Base-by-base conservation (phyloP, 2,329 filamentous ascomycete species). In the Coniochaeta prunicola region DNA sequence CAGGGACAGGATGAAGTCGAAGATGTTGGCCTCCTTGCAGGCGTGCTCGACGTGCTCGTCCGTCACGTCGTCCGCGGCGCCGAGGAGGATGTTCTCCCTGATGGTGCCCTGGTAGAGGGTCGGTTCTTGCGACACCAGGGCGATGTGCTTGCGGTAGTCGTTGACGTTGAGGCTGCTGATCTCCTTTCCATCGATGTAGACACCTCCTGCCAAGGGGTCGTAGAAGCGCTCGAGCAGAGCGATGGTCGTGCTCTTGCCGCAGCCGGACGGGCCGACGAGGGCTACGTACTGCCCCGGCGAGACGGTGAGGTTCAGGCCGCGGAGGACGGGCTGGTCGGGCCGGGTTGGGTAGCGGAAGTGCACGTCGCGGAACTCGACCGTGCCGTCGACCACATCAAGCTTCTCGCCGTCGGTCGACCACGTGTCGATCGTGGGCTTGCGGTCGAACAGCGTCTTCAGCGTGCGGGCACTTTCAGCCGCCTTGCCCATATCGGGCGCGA, bases 341-440 rank as follows among this genome's bases (percentile, higher is more conserved):
- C 94, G 85, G 0, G 91, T 96, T 0, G 93, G 92, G 68, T 97
- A 99, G 45, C 91, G 85, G 81, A 97, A 97, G 71, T 96, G 91
- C 1, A 97, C 92, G 64, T 96, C 87, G 21, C 89, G 86, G 77
- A 99, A 96, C 71, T 97, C 92, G 62, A 99, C 84, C 13, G 81
- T 82, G 28, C 92, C 93, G 21, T 94, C 84, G 26, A 93, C 80
- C 2, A 78, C 68, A 1, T 83, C 74, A 7, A 96, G 65, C 1
- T 74, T 75, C 19, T 84, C 81, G 17, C 92, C 92, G 0, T 87
- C 84, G 0, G 80, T 65, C 0, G 88, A 89, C 90, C 91, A 96
- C 0, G 86, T 85, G 69, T 96, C 92, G 64, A 97, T 94, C 2
- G 77, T 74, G 0, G 94, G 93, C 64, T 88, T 82, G 60, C 89